phyloP scores from a whole-genome alignment of 176 grass and related monocot genomes.

The Aegilops longissima region DNA sequence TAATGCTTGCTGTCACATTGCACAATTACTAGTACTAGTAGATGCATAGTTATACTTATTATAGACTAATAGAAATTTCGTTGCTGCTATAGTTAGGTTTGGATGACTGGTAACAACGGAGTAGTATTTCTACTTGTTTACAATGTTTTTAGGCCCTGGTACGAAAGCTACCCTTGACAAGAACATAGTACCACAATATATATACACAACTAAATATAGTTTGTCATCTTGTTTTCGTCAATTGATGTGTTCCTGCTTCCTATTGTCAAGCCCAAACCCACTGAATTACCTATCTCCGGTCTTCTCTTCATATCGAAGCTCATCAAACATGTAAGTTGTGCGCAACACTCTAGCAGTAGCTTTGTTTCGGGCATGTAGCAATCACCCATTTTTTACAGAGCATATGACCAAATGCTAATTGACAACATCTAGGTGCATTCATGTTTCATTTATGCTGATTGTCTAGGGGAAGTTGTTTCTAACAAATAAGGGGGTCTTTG shows the following conservation, averaged over 20 bases:
- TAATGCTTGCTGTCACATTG: slow-evolving; percentile 27
- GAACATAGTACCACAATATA: neutral
- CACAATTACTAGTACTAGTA: slow-evolving; percentile 17
- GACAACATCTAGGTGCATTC: neutral
- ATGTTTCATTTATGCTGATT: neutral
- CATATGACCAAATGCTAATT: neutral
- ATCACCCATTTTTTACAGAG: neutral
- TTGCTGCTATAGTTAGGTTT: neutral
- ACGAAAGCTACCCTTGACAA: neutral
- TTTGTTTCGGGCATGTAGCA: slow-evolving; percentile 4
- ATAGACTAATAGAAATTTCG: too few species aligned
- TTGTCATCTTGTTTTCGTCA: slow-evolving; percentile 19
- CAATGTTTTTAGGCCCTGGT: slow-evolving; percentile 2
- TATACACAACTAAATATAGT: neutral
- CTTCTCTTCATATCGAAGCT: neutral
- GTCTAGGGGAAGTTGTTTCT: neutral
- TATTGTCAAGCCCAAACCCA: slow-evolving; percentile 25
- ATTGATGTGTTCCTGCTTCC: neutral
- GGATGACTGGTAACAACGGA: slow-evolving; percentile 16
- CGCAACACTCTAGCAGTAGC: slow-evolving; percentile 13
- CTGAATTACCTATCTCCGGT: neutral
- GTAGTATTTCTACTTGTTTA: neutral
- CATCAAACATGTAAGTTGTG: neutral
- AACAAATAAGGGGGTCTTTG: neutral
- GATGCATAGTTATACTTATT: slow-evolving; percentile 9